Base-by-base conservation (phyloP, 2,329 filamentous ascomycete genomes). In the Fusarium tjaetaba region DNA sequence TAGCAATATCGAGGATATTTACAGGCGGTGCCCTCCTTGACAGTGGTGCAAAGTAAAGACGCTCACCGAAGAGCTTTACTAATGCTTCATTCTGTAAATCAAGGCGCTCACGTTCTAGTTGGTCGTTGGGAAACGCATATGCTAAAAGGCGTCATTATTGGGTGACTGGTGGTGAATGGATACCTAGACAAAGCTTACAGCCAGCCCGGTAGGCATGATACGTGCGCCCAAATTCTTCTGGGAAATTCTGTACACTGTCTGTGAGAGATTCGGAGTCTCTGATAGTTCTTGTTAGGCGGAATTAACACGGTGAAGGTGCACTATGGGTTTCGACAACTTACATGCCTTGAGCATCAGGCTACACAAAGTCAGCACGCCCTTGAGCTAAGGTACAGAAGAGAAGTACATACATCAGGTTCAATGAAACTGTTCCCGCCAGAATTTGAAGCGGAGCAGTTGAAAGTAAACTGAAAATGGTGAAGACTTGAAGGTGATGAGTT, bases 191-290 rank as follows among this genome's bases (percentile, higher is more conserved):
- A 32, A 52, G 82, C 85, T 73, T 78, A 86, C 85, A 86, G 28
- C 85, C 85, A 51, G 84, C 84, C 64, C 81, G 81, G 65, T 86
- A 87, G 7, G 85, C 84, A 72, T 86, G 85, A 76, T 86, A 87
- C 5, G 84, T 86, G 36, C 85, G 81, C 16, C 85, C 85, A 68
- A 85, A 85, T 68, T 84, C 81, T 59, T 82, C 80, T 2, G 84
- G 84, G 24, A 83, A 85, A 62, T 81, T 78, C 65, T 79, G 78
- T n/a, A 85, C 80, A 68, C 83, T 85, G 39, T 85, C 83, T 15
- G 83, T 80, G 46, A 85, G 71, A 20, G 84, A 84, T 45, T 81
- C 78, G 2, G 82, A 84, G 48, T 78, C 76, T 65, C 73, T 76
- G 41, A 24, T 51, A 15, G 30, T 69, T 71, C 36, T 73, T 38